Percentiles rank a stretch among this genome's conserved stretches.
Conservation (phyloP, 345 rosid species). For the Lagerstroemia speciosa region DNA sequence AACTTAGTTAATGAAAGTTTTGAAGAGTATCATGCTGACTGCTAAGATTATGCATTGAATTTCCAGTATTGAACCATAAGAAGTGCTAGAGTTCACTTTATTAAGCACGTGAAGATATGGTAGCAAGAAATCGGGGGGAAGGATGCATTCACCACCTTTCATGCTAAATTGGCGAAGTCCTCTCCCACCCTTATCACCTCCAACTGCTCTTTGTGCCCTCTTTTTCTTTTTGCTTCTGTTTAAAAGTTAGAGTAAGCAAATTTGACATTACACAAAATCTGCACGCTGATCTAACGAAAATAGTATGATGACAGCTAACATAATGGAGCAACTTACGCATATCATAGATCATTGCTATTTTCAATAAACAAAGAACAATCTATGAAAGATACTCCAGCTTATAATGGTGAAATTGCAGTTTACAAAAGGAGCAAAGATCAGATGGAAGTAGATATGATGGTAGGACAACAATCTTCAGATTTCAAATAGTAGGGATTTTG, state of each 20-base stretch:
- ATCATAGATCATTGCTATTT: too few species aligned
- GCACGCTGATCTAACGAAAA: background rate
- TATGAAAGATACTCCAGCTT: background rate
- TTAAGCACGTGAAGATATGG: background rate
- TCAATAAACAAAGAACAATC: background rate
- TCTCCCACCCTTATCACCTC: constrained; percentile 35
- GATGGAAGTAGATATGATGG: background rate
- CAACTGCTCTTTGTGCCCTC: constrained; percentile 32
- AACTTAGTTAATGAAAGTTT: background rate
- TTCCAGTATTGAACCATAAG: too few species aligned
- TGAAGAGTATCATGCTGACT: background rate
- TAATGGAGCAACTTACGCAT: too few species aligned
- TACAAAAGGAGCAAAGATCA: background rate
- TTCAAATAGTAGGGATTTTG: background rate
- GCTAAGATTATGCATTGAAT: background rate
- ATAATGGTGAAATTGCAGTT: background rate
- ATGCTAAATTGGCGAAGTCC: constrained; percentile 44
- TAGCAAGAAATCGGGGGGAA: background rate
- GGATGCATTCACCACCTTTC: constrained; percentile 21
- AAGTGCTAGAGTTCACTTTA: background rate
- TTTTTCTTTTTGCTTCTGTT: constrained; percentile 30
- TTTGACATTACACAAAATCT: background rate
- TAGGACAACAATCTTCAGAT: background rate
- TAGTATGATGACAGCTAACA: too few species aligned
- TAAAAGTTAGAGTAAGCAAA: background rate